These are phyloP conservation scores for Apiospora aurea DNA, from an alignment of 2,329 filamentous ascomycete genomes.

Conservation along the genomic window DNA sequence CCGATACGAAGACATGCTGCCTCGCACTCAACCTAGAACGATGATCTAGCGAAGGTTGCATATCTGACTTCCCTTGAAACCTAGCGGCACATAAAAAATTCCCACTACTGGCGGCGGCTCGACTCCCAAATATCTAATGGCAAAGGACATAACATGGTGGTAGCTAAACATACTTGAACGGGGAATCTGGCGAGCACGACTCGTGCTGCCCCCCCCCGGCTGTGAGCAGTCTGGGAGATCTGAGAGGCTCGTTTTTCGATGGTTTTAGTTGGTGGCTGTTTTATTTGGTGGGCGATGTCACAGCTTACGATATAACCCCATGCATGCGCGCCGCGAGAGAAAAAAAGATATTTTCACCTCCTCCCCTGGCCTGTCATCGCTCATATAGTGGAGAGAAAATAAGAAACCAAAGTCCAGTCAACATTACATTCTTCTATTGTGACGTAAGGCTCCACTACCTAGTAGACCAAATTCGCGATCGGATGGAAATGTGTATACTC, in stretches of 20 bases:
- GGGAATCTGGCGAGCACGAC: background rate
- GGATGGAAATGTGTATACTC: background rate
- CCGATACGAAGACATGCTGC: constrained; percentile 29
- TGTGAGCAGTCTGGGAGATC: background rate
- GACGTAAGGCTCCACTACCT: background rate
- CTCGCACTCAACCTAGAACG: constrained; percentile 26
- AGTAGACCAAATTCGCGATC: background rate
- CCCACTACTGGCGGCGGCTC: constrained; percentile 1
- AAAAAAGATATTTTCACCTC: too few species aligned
- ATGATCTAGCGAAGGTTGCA: constrained; percentile 14
- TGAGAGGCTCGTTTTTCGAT: background rate
- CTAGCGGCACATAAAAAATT: background rate
- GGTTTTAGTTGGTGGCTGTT: constrained; percentile 2
- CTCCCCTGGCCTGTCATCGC: background rate
- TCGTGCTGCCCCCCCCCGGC: background rate
- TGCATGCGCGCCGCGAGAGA: background rate
- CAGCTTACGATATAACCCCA: constrained; percentile 7
- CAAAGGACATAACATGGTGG: background rate
- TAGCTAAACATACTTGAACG: background rate
- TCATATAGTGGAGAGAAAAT: constrained; percentile 14
- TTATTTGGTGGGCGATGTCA: background rate
- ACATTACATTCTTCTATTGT: background rate
- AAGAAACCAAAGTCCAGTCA: background rate
- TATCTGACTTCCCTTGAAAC: background rate
- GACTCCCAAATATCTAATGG: background rate